Evolutionary conservation across 2,329 filamentous ascomycete genomes (phyloP).

Genomic region (Paecilomyces sp.): DNA sequence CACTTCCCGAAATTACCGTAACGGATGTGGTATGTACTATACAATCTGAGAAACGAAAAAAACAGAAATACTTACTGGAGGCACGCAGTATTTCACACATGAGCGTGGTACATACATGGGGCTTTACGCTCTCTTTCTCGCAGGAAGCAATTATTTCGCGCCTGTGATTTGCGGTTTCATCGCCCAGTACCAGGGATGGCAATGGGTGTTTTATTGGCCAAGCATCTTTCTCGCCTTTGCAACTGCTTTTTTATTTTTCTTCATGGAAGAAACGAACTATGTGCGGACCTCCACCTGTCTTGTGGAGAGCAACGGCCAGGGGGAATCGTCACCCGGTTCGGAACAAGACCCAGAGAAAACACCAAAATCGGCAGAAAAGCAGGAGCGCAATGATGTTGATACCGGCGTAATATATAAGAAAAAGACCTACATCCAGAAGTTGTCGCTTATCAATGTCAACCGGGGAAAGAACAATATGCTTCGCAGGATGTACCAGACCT

Average conservation of each 20-base stretch:
- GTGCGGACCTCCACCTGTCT: constrained; percentile 12
- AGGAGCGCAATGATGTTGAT: background rate
- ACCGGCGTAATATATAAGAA: constrained; percentile 15
- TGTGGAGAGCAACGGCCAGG: background rate
- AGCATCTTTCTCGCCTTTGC: constrained; percentile 42
- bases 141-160: constrained; percentile 36
- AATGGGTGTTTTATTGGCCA: constrained; percentile 45
- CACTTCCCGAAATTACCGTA: constrained; percentile 33
- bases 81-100: constrained; percentile 33
- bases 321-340: background rate
- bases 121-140: constrained; percentile 32
- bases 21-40: constrained; percentile 31
- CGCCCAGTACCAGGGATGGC: constrained; percentile 39
- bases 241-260: constrained; percentile 45
- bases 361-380: background rate
- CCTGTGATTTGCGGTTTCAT: constrained; percentile 44
- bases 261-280: constrained; percentile 52
- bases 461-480: constrained; percentile 26
- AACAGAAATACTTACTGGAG: background rate
- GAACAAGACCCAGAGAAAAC: background rate
- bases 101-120: constrained; percentile 35
- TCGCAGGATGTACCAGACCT: constrained; percentile 21
- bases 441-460: constrained; percentile 20
- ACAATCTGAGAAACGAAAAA: background rate
- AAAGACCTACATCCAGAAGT: constrained; percentile 27